Evolutionary conservation across 179 eudicot genomes (phyloP).

Genomic region (Vitellaria paradoxa): DNA sequence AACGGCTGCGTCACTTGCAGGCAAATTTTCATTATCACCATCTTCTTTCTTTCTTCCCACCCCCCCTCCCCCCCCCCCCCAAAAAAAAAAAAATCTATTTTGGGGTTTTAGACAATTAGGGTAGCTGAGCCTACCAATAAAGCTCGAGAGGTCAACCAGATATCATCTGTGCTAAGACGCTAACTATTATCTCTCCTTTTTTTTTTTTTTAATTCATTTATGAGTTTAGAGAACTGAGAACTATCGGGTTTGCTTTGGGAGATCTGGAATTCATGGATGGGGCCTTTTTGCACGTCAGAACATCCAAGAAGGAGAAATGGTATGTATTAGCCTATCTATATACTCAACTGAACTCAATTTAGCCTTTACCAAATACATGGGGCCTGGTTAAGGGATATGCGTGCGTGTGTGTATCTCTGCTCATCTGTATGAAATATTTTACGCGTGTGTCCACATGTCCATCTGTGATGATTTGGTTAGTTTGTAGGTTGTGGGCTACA

Average conservation of each 20-base stretch:
- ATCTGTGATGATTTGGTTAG: no score
- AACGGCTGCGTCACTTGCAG: conserved; percentile 84
- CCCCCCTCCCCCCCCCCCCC: not conserved
- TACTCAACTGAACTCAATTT: no score
- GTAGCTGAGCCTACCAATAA: no score
- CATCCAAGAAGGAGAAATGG: conserved; percentile 99
- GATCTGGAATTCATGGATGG: conserved; percentile 98
- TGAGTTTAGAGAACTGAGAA: conserved; percentile 79
- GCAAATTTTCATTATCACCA: conserved; percentile 23
- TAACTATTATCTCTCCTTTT: not conserved
- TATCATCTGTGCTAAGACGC: not conserved
- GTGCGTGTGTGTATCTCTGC: not conserved
- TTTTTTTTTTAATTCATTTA: not conserved
- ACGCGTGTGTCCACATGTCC: not conserved
- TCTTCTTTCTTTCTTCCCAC: conserved; percentile 4
- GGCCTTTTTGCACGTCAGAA: conserved; percentile 92
- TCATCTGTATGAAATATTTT: not conserved
- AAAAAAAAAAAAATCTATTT: conserved; percentile 6
- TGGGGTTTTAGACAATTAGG: not conserved
- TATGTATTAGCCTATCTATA: conserved; percentile 22
- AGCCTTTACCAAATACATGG: no score
- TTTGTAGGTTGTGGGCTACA: no score
- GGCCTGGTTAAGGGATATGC: no score
- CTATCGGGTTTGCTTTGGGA: conserved; percentile 92
- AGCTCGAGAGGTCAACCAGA: conserved; percentile 1